These are phyloP conservation scores for Didymella glomerata DNA, from an alignment of 2,329 filamentous ascomycete species.

Conservation along the genomic window DNA sequence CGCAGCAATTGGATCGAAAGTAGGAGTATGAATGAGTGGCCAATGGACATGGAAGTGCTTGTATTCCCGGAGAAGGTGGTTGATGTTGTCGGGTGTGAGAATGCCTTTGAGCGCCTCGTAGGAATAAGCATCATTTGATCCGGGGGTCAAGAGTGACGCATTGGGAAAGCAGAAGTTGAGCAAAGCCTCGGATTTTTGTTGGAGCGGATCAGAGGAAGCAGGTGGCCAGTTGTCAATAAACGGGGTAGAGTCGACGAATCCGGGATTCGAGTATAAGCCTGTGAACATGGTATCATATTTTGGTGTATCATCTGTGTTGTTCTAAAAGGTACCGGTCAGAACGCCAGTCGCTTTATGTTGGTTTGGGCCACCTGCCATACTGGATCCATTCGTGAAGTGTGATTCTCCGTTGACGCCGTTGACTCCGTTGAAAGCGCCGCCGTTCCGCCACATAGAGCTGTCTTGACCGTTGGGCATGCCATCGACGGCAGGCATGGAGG, in stretches of 20 bases:
- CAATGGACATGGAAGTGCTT: constrained; percentile 78
- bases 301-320: constrained; percentile 54
- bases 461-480: constrained; percentile 49
- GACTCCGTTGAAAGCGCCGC: constrained; percentile 53
- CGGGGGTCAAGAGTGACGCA: constrained; percentile 33
- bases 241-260: constrained; percentile 52
- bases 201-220: constrained; percentile 53
- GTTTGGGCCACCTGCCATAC: constrained; percentile 56
- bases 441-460: constrained; percentile 54
- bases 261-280: constrained; percentile 57
- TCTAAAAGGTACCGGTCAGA: constrained; percentile 55
- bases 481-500: constrained; percentile 48
- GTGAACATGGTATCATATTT: constrained; percentile 59
- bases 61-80: constrained; percentile 75
- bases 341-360: constrained; percentile 55
- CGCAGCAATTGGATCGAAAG: constrained; percentile 71
- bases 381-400: constrained; percentile 56
- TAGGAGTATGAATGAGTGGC: constrained; percentile 75
- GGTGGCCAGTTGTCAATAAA: constrained; percentile 54
- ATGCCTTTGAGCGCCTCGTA: constrained; percentile 63
- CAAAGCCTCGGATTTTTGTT: constrained; percentile 56
- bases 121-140: constrained; percentile 55
- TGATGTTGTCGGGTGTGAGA: constrained; percentile 73
- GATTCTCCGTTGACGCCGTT: constrained; percentile 56
- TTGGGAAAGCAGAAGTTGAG: constrained; percentile 63